These are phyloP conservation scores for Panaeolus cyanescens DNA, from an alignment of 768 basidiomycete species.

Conservation along the genomic window DNA sequence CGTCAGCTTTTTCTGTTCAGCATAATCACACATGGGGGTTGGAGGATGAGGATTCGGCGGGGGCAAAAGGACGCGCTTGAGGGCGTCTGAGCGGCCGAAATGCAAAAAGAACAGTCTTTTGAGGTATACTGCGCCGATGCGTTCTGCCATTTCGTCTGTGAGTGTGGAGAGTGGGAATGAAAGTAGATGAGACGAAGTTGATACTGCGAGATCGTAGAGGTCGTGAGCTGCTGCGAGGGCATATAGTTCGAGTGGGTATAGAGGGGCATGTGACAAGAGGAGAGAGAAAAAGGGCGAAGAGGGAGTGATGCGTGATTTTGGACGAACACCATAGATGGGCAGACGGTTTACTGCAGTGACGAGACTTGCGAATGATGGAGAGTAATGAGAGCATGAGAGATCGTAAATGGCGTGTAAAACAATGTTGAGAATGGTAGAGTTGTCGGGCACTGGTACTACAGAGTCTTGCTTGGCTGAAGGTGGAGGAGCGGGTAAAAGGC, in stretches of 20 bases:
- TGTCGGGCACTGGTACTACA: conserved; percentile 61
- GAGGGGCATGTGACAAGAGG: conserved; percentile 67
- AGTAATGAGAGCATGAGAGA: conserved; percentile 73
- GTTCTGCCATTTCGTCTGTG: conserved; percentile 68
- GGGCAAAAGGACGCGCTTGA: conserved; percentile 75
- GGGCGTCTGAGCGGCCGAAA: conserved; percentile 78
- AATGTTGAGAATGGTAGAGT: conserved; percentile 67
- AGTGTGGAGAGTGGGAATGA: conserved; percentile 68
- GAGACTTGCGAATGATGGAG: conserved; percentile 64
- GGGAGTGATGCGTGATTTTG: conserved; percentile 48
- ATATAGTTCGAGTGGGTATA: conserved; percentile 72
- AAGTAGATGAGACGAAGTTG: conserved; percentile 74
- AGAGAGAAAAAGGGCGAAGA: conserved; percentile 56
- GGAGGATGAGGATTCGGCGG: conserved; percentile 81
- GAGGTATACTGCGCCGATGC: conserved; percentile 76
- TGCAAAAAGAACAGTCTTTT: conserved; percentile 85
- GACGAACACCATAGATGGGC: conserved; percentile 59
- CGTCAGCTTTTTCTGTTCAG: conserved; percentile 77
- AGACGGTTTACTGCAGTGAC: conserved; percentile 57
- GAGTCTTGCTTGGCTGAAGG: conserved; percentile 47
- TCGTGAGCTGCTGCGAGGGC: conserved; percentile 67
- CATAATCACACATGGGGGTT: conserved; percentile 65
- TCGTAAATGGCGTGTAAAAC: conserved; percentile 74
- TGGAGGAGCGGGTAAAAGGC: conserved; percentile 49
- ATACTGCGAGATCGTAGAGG: conserved; percentile 72